phyloP scores from a whole-genome alignment of 2,329 filamentous ascomycete species.

The Claviceps africana region DNA sequence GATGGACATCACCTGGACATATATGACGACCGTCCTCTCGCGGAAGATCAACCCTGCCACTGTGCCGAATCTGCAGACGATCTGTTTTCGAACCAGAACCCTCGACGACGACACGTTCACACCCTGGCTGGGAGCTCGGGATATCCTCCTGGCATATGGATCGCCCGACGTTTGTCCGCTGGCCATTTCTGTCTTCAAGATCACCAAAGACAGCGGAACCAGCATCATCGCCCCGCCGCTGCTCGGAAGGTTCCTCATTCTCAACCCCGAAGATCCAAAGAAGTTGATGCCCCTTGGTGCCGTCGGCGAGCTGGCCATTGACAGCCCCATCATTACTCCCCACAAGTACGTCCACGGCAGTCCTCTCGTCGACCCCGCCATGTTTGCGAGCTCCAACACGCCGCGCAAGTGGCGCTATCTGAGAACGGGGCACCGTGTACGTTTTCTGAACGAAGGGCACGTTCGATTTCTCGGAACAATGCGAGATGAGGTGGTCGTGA shows the following conservation, averaged over 20 bases:
- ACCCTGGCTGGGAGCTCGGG: constrained; percentile 31
- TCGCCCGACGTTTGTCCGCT: constrained; percentile 37
- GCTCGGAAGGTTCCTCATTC: constrained; percentile 35
- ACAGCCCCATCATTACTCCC: constrained; percentile 28
- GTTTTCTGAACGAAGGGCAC: constrained; percentile 33
- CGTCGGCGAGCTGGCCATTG: constrained; percentile 45
- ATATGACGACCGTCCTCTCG: constrained; percentile 47
- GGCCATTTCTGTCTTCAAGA: constrained; percentile 33
- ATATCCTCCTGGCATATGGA: constrained; percentile 37
- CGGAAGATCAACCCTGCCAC: constrained; percentile 24
- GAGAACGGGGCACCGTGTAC: constrained; percentile 36
- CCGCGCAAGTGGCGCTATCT: constrained; percentile 24
- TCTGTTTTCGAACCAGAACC: constrained; percentile 34
- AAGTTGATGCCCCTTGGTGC: constrained; percentile 39
- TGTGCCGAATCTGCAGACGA: constrained; percentile 24
- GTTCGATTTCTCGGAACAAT: constrained; percentile 33
- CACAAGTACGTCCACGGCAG: constrained; percentile 21
- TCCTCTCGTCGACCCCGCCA: constrained; percentile 14
- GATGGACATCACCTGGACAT: constrained; percentile 37
- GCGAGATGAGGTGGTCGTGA: constrained; percentile 26
- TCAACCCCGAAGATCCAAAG: constrained; percentile 36
- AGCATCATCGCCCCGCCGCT: constrained; percentile 33
- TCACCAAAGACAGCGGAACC: constrained; percentile 22
- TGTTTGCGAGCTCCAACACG: constrained; percentile 9
- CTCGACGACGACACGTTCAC: constrained; percentile 34